These are phyloP conservation scores for Aspergillus taichungensis DNA, from an alignment of 495 filamentous ascomycete genomes.

Conservation along the genomic window DNA sequence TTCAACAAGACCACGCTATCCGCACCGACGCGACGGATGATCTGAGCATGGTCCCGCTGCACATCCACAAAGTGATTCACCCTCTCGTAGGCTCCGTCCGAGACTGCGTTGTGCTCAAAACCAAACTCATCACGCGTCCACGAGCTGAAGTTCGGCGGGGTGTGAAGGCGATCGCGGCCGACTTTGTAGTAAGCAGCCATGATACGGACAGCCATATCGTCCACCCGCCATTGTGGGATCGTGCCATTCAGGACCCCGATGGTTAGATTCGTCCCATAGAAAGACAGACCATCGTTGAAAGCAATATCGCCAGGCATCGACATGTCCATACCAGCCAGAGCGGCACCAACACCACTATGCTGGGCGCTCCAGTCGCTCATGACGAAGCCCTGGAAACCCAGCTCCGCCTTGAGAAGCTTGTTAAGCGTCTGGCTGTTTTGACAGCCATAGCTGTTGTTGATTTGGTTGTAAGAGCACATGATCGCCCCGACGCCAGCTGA, in stretches of 20 bases:
- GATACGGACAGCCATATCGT: slow-evolving; percentile 89
- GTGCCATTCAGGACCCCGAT: slow-evolving; percentile 83
- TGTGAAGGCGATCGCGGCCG: slow-evolving; percentile 52
- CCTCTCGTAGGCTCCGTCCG: slow-evolving; percentile 46
- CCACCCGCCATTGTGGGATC: slow-evolving; percentile 80
- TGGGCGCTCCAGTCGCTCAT: slow-evolving; percentile 90
- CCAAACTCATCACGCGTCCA: slow-evolving; percentile 76
- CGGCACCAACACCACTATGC: slow-evolving; percentile 68
- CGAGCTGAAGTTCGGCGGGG: slow-evolving; percentile 76
- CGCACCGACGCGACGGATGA: slow-evolving; percentile 67
- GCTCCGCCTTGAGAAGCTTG: slow-evolving; percentile 78
- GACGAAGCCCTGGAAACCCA: slow-evolving; percentile 91
- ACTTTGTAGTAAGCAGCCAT: slow-evolving; percentile 93
- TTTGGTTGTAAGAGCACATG: slow-evolving; percentile 93
- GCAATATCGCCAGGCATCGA: slow-evolving; percentile 83
- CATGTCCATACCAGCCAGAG: slow-evolving; percentile 88
- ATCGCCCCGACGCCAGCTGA: slow-evolving; percentile 66
- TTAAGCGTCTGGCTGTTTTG: slow-evolving; percentile 69
- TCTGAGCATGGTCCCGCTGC: slow-evolving; percentile 57
- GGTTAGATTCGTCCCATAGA: slow-evolving; percentile 83
- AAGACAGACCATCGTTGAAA: slow-evolving; percentile 65
- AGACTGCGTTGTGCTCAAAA: slow-evolving; percentile 51
- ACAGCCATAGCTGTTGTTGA: slow-evolving; percentile 64
- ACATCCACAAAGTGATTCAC: slow-evolving; percentile 87
- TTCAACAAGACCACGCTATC: slow-evolving; percentile 83